Evolutionary conservation across 2,329 filamentous ascomycete genomes (phyloP), one percentile per base, ranked within the genome.

Genomic region (Colletotrichum australisinense): DNA sequence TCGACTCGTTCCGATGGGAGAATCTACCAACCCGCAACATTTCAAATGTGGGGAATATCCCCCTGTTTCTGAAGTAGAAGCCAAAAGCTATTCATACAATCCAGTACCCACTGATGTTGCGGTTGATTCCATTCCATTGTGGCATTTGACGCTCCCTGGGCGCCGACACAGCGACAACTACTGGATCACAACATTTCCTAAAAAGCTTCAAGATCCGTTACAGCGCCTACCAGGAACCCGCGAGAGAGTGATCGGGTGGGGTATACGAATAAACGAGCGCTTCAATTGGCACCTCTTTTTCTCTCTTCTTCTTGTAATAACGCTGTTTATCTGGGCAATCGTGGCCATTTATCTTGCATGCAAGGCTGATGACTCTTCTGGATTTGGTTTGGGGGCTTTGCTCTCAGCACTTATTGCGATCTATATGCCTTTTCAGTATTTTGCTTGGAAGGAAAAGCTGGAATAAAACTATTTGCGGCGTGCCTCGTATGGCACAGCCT

Each of bases 371-470:
- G 28, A 32, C 4, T 70, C 67, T 16, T 70, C 67, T 26, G 67
- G 24, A 0, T 66, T 59, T 4, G 53, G 42, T 5, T 28, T 70
- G 22, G 67, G n/a, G 28, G 38, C 67, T 19, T 66, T 66, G 16
- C 42, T 70, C 14, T 53, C 67, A 28, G 67, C 67, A 42, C n/a
- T 59, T 14, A 12, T 55, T 9, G 55, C 60, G 30, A 38, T 70
- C 7, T 70, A 59, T 6, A 28, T 60, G 11, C 60, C 67, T 6
- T 14, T 46, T 14, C 67, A 67, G 46, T 70, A 70, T 9, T 64
- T 65, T 28, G 9, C 67, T 65, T 69, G 52, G 67, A 69, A 69
- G 26, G 67, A 69, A 26, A 65, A 22, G 49, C 24, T 69, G 1
- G 19, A 65, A 11, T 64, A 32, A n/a, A 14, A 6, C 22, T 55